phyloP scores from a whole-genome alignment of 305 asterid species.

The Solanum hybrid region DNA sequence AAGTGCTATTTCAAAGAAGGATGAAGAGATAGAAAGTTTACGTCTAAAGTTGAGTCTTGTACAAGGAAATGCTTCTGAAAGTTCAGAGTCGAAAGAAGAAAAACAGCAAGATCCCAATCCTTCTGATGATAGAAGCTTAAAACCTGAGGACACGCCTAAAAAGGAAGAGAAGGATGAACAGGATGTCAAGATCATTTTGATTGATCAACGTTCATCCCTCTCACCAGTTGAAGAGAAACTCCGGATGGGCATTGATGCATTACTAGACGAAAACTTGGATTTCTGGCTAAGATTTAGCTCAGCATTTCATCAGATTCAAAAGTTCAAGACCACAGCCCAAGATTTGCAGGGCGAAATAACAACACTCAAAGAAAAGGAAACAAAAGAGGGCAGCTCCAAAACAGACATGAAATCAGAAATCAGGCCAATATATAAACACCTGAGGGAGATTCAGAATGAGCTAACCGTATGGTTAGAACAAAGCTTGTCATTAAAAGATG shows the following conservation, averaged over 20 bases:
- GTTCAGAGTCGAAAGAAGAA: constrained; percentile 17
- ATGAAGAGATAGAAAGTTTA: constrained; percentile 59
- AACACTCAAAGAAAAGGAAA: constrained; percentile 36
- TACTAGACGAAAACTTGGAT: constrained; percentile 60
- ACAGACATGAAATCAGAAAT: constrained; percentile 56
- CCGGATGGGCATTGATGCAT: constrained; percentile 45
- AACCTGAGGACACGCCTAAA: constrained; percentile 12
- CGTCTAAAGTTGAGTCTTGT: constrained; percentile 29
- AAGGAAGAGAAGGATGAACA: constrained; percentile 18
- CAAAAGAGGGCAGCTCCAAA: constrained; percentile 17
- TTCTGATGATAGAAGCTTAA: constrained; percentile 6
- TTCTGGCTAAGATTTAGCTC: constrained; percentile 81
- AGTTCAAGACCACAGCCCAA: constrained; percentile 47
- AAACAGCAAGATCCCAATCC: neutral
- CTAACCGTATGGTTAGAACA: constrained; percentile 76
- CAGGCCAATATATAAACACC: constrained; percentile 73
- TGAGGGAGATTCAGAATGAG: constrained; percentile 73
- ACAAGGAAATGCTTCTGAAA: constrained; percentile 20
- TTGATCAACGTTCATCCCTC: constrained; percentile 8
- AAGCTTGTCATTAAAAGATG: constrained; percentile 54
- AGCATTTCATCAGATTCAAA: constrained; percentile 55
- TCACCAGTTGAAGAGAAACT: constrained; percentile 57
- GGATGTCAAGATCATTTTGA: constrained; percentile 15
- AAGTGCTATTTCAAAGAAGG: constrained; percentile 45
- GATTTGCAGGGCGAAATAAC: constrained; percentile 48